Base-by-base conservation (phyloP, 495 filamentous ascomycete species). In the Xylaria nigripes region DNA sequence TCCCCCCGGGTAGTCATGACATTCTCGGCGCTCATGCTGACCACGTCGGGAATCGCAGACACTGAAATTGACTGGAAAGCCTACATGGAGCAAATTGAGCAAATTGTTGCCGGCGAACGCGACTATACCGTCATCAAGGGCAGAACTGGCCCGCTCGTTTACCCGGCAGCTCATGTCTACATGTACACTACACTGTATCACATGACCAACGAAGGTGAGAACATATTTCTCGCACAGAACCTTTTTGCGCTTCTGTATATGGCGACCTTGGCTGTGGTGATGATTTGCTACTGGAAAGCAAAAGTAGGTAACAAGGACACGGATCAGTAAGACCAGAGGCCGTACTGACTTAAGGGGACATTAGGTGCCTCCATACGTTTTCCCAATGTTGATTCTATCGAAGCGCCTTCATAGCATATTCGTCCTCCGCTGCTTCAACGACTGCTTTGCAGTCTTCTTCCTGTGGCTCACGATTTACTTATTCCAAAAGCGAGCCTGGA, bases 51-150 rank as follows among this genome's bases (percentile, higher is more conserved):
- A 40, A 7, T 38, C 45, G 24, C 61, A 97, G 93, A 98, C 68
- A 98, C 93, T 41, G 93, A 98, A 67, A 98, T 98, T 63, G 93
- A 98, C 70, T 98, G 93, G 93, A 78, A 75, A 48, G 89, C 92
- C 1, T 98, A 98, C 68, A 97, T 97, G 91, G 78, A 96, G 60
- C 93, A 98, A 60, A 72, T 96, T 48, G 69, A 79, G 23, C 85
- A 90, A 30, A 93, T 86, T 61, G 64, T 89, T 24, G 72, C 78
- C 6, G 93, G 93, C 44, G 92, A 96, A 74, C 82, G 86, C 64
- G 86, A 97, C 68, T 98, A 98, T 66, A 80, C 81, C 30, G 71
- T 80, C 10, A 89, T 98, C 67, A 81, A 86, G 68, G 93, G 93
- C 54, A 85, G 83, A 45, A 98, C 93, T 0, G 93, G 93, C 5